Base-by-base conservation (phyloP, 1,284 basidiomycete species). In the Boletus smithii region DNA sequence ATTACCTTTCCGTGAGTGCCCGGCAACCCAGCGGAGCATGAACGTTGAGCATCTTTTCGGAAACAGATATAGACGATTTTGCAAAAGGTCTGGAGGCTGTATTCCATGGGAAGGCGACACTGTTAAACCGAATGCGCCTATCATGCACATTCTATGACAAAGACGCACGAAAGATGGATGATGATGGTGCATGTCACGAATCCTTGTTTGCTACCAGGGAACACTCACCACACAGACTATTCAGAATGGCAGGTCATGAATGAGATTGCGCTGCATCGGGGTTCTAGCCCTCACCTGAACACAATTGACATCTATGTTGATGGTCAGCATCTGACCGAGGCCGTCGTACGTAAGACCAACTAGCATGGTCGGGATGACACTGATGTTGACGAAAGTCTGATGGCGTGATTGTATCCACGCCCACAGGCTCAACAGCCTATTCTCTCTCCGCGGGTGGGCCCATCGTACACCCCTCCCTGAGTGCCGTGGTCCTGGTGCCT, bases 191-290 rank as follows among this genome's bases (percentile, higher is more conserved):
- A 74, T 65, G 3, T 26, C 17, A 16, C 17, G 22, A n/a, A 23
- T 13, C 5, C 27, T 45, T 27, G 5, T 47, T 29, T 29, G 29
- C 17, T 30, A 17, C 14, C 26, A 23, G 41, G 30, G 26, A 37
- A 34, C 17, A 30, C 44, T 61, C 10, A 42, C 36, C 17, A 29
- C 29, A 22, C 24, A 27, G n/a, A 27, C n/a, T 32, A n/a, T 42
- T 44, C 59, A 83, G 93, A 89, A 53, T 91, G 91, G 82, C 94
- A 97, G 68, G 92, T 97, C 29, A 95, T 98, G 92, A 98, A 98
- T 63, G 95, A 98, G 69, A 84, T 98, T 46, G 85, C 92, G 9
- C 73, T 98, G 18, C 95, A 98, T 67, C 82, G 95, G 18, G 95
- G 95, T 5, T 80, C 89, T 22, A 89, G 88, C 56, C 90, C 94